Evolutionary conservation across 1,284 basidiomycete species (phyloP).

Genomic region (Phellopilus nigrolimitatus): DNA sequence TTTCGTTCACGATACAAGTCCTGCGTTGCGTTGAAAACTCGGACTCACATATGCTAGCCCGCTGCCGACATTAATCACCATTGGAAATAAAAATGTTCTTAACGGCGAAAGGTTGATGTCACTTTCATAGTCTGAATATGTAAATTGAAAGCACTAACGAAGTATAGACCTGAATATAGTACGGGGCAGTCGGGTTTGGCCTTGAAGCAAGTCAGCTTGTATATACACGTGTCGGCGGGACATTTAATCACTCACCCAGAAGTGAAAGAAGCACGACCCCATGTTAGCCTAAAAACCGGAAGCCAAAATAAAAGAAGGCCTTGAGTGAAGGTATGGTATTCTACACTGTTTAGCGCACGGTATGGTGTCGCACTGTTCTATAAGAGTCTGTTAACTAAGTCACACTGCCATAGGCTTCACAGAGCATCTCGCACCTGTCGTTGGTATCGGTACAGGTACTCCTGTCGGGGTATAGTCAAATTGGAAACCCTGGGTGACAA

Average conservation of each 20-base stretch:
- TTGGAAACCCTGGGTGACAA: slow-evolving; percentile 50
- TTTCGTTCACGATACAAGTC: background rate
- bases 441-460: slow-evolving; percentile 42
- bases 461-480: slow-evolving; percentile 42
- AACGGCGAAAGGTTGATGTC: background rate
- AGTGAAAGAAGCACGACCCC: slow-evolving; percentile 15
- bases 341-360: no score
- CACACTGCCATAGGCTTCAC: background rate
- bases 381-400: slow-evolving; percentile 8
- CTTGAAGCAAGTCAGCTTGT: slow-evolving; percentile 28
- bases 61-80: slow-evolving; percentile 45
- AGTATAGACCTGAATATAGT: slow-evolving; percentile 56
- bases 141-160: slow-evolving; percentile 38
- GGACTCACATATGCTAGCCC: slow-evolving; percentile 43
- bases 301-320: no score
- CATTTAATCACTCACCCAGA: slow-evolving; percentile 8
- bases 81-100: slow-evolving; percentile 38
- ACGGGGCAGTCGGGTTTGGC: slow-evolving; percentile 51
- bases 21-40: background rate
- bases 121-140: background rate
- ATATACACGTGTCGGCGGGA: background rate
- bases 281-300: slow-evolving; percentile 7
- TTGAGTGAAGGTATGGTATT: no score
- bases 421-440: slow-evolving; percentile 35
- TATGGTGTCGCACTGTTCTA: slow-evolving; percentile 54